Percentiles rank a stretch among this genome's conserved stretches.
Conservation (phyloP, 176 grass and related monocot genomes). For the Rhynchospora pubera region DNA sequence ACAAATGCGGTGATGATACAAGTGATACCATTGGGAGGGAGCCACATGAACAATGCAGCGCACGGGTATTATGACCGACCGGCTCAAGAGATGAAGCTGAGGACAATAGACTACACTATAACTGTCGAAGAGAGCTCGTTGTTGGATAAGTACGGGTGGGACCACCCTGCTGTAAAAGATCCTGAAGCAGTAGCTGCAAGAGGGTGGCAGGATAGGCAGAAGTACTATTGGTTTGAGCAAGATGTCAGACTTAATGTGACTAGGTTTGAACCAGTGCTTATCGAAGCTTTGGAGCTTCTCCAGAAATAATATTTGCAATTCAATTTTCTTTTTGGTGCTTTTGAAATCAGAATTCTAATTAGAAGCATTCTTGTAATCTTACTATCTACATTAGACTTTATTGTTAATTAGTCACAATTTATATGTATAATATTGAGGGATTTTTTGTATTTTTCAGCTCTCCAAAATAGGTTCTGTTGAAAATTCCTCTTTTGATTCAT, state of each 20-base stretch:
- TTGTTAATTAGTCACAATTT: no score
- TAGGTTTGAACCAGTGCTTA: conserved; percentile 42
- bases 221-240: conserved; percentile 58
- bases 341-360: neutral
- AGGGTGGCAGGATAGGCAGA: conserved; percentile 41
- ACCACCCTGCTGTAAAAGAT: conserved; percentile 32
- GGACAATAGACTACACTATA: conserved; percentile 47
- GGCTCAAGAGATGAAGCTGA: conserved; percentile 42
- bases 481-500: no score
- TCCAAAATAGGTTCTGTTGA: no score
- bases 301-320: neutral
- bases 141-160: conserved; percentile 48
- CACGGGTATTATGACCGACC: conserved; percentile 31
- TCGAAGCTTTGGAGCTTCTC: conserved; percentile 33
- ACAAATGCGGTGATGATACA: conserved; percentile 46
- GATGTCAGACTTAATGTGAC: conserved; percentile 56
- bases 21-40: conserved; percentile 50
- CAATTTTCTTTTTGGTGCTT: neutral
- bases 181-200: conserved; percentile 31
- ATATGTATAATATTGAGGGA: no score
- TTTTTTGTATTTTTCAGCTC: no score
- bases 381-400: no score
- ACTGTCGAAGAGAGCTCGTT: conserved; percentile 48
- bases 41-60: conserved; percentile 37
- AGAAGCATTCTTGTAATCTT: no score